Evolutionary conservation across 306 rosid genomes (phyloP).

Genomic region (Cucumis cinereus): DNA sequence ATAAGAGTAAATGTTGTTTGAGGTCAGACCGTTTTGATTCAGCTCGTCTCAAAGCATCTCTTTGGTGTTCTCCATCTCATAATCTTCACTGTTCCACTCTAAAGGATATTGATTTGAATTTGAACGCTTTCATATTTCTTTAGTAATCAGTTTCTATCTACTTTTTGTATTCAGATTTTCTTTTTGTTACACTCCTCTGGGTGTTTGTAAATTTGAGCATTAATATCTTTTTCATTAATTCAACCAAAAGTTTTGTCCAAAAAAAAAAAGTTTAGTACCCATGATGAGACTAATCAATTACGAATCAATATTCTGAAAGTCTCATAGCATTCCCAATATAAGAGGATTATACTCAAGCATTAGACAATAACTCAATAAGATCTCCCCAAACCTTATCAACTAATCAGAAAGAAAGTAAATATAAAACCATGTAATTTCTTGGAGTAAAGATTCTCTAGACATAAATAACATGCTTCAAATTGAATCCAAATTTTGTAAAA

Average conservation of each 20-base stretch:
- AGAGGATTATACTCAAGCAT: not conserved
- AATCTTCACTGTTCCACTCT: not conserved
- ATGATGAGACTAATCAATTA: not conserved
- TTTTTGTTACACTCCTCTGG: too few species aligned
- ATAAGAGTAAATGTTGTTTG: not conserved
- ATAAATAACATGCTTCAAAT: not conserved
- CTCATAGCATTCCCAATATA: not conserved
- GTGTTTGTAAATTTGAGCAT: too few species aligned
- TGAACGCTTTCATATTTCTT: not conserved
- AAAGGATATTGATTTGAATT: not conserved
- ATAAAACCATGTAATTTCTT: not conserved
- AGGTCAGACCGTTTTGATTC: not conserved
- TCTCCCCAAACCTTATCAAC: not conserved
- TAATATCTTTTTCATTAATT: not conserved
- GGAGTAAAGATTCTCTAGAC: not conserved
- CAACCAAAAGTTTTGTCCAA: too few species aligned
- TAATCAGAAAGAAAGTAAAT: not conserved
- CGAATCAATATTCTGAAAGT: not conserved
- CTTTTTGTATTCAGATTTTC: not conserved
- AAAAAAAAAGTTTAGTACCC: not conserved
- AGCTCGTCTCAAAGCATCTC: not conserved
- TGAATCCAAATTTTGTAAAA: not conserved
- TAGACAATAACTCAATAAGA: not conserved
- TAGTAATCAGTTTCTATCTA: not conserved
- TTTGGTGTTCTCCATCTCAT: not conserved